phyloP scores from a whole-genome alignment of 805 yeast species.

The Saturnispora gosingensis region DNA sequence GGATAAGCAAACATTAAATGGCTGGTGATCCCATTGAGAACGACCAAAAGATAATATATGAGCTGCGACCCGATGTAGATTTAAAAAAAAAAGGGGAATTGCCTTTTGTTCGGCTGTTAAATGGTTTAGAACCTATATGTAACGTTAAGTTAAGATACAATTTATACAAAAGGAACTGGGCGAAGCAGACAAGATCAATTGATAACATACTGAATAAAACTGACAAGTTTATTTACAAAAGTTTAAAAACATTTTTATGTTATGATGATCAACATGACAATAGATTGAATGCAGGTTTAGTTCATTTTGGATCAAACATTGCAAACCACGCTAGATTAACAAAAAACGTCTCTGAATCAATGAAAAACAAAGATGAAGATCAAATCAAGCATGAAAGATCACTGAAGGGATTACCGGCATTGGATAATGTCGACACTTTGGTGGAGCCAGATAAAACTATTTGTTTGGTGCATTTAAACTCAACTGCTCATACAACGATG shows the following conservation, averaged over 20 bases:
- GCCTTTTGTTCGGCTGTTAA: constrained; percentile 36
- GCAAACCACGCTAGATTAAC: constrained; percentile 32
- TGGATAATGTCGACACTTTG: constrained; percentile 5
- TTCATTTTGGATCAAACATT: constrained; percentile 35
- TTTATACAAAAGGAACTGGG: constrained; percentile 33
- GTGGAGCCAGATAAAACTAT: constrained; percentile 12
- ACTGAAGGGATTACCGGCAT: background rate
- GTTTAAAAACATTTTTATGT: constrained; percentile 22
- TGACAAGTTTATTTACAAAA: constrained; percentile 29
- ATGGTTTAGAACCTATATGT: constrained; percentile 34
- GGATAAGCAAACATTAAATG: background rate
- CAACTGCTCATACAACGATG: constrained; percentile 12
- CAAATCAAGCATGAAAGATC: constrained; percentile 1
- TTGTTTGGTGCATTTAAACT: constrained; percentile 14
- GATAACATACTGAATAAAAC: constrained; percentile 24
- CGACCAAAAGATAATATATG: constrained; percentile 27
- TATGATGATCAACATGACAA: constrained; percentile 17
- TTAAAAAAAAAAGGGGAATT: constrained; percentile 9
- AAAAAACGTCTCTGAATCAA: constrained; percentile 17
- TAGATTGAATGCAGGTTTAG: constrained; percentile 29
- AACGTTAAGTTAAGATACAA: constrained; percentile 33
- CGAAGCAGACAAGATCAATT: constrained; percentile 25
- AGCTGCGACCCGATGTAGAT: constrained; percentile 13
- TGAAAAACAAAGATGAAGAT: constrained; percentile 6
- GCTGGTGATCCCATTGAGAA: constrained; percentile 15